phyloP scores from a whole-genome alignment of 441 rosid genomes.

The Omphalea diandra region DNA sequence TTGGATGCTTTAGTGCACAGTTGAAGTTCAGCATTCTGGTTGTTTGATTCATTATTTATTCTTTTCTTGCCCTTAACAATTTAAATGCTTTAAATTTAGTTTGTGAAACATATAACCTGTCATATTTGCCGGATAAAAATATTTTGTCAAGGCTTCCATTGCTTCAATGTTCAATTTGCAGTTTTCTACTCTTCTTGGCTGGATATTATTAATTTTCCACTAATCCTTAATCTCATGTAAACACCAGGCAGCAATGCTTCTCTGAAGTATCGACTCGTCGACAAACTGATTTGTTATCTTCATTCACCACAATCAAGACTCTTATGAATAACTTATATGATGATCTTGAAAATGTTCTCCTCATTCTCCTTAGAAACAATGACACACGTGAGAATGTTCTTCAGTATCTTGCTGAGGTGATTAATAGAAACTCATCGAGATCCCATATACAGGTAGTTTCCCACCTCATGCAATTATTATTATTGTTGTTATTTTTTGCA shows the following conservation, averaged over 20 bases:
- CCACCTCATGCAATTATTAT: constrained; percentile 12
- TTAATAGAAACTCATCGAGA: constrained; percentile 85
- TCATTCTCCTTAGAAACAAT: constrained; percentile 58
- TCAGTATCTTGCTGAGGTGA: constrained; percentile 93
- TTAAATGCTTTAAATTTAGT: not conserved
- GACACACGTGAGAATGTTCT: constrained; percentile 85
- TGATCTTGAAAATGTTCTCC: constrained; percentile 71
- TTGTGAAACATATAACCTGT: not conserved
- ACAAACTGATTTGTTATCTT: constrained; percentile 76
- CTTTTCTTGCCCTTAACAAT: not conserved
- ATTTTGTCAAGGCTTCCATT: not conserved
- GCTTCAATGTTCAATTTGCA: not conserved
- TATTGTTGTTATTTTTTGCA: too few species aligned
- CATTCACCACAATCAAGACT: constrained; percentile 78
- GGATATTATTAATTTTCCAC: constrained; percentile 14
- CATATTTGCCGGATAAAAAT: not conserved
- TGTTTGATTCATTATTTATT: not conserved
- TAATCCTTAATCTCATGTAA: constrained; percentile 26
- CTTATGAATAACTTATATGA: constrained; percentile 66
- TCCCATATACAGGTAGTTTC: constrained; percentile 76
- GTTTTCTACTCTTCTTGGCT: not conserved
- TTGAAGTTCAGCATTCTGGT: not conserved
- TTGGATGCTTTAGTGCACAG: not conserved
- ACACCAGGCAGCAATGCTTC: constrained; percentile 88
- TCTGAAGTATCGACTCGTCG: constrained; percentile 80